Conservation (phyloP, 164 flowering plant genomes). For the Annona cherimola region DNA sequence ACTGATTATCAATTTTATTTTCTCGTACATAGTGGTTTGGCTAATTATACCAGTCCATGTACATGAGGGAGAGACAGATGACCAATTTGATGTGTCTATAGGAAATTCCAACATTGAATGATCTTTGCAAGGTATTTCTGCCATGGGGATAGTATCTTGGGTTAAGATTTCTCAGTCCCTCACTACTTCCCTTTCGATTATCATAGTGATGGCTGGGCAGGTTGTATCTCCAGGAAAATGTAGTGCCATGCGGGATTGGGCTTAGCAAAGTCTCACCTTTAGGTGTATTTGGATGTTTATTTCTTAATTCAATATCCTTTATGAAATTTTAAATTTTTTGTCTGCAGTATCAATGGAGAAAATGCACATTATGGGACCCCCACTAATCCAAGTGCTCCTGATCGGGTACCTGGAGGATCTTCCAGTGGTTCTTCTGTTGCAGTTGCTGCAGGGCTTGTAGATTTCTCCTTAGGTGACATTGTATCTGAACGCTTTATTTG, state of each 20-base stretch:
- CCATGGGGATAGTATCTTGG: neutral
- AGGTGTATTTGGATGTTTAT: neutral
- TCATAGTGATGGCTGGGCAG: neutral
- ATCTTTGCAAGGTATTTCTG: neutral
- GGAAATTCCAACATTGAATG: neutral
- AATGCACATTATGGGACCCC: constrained; percentile 91
- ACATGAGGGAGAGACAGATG: neutral
- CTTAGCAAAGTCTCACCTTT: neutral
- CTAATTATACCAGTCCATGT: neutral
- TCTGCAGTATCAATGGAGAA: constrained; percentile 80
- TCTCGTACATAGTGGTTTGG: neutral
- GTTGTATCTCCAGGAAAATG: neutral
- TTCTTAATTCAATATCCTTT: neutral
- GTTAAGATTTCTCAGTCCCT: neutral
- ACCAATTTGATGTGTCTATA: neutral
- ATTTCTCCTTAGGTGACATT: constrained; percentile 70
- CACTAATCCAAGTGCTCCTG: constrained; percentile 69
- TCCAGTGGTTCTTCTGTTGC: constrained; percentile 98
- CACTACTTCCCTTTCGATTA: neutral
- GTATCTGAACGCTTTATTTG: neutral
- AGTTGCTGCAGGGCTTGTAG: constrained; percentile 74
- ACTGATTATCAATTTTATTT: neutral
- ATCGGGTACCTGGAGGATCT: constrained; percentile 91
- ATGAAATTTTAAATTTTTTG: neutral
- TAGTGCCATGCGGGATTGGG: neutral